A percentile compares a stretch with the other conserved stretches of the same genome.
Evolutionary conservation across 2,329 filamentous ascomycete species (phyloP).

Genomic region (Microsporum canis): DNA sequence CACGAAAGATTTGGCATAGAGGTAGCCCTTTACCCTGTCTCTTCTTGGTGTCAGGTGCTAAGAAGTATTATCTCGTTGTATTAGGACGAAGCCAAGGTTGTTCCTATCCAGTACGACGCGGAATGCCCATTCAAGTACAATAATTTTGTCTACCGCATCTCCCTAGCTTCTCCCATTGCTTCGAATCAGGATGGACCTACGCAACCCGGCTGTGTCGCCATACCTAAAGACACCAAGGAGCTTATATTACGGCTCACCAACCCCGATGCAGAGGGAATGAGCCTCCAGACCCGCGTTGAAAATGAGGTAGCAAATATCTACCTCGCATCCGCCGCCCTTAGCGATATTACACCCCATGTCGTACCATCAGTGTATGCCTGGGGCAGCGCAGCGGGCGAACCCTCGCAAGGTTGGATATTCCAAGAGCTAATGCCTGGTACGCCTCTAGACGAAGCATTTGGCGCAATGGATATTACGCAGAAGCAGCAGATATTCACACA

Average conservation of each 20-base stretch:
- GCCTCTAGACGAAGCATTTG: conserved; percentile 17
- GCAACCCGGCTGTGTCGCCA: conserved; percentile 19
- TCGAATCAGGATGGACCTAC: background rate
- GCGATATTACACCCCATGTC: conserved; percentile 17
- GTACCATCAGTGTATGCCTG: conserved; percentile 25
- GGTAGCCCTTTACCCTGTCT: no score
- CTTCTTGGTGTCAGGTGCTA: no score
- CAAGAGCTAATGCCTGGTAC: conserved; percentile 24
- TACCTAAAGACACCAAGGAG: conserved; percentile 18
- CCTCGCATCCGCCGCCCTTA: conserved; percentile 23
- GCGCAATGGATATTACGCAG: conserved; percentile 16
- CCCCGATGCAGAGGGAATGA: conserved; percentile 24
- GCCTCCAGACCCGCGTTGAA: conserved; percentile 19
- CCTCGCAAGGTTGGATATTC: conserved; percentile 22
- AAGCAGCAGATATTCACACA: conserved; percentile 23
- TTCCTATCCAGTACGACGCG: conserved; percentile 23
- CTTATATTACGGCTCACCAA: conserved; percentile 28
- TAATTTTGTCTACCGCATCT: conserved; percentile 27
- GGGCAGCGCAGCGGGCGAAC: conserved; percentile 15
- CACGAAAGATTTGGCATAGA: no score
- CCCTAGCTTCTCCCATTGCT: conserved; percentile 11
- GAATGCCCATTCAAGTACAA: conserved; percentile 27
- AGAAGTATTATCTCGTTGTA: no score
- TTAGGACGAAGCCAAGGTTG: conserved; percentile 1
- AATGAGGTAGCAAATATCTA: conserved; percentile 26